These are phyloP conservation scores for Sclerotinia nivalis DNA, from an alignment of 2,329 filamentous ascomycete genomes.

Conservation along the genomic window DNA sequence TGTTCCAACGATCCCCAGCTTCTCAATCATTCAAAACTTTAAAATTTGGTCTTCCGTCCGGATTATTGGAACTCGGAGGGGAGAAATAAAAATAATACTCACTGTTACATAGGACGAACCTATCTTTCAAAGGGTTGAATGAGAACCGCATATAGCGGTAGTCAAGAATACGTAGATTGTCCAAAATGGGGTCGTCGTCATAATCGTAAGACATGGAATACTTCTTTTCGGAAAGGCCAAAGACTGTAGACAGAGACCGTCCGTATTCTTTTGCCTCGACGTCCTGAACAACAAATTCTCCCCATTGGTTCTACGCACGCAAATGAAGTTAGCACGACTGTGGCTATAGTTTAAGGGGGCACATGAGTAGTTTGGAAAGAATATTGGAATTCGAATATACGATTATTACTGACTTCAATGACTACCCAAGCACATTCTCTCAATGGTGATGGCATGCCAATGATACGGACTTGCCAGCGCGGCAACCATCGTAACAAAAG, in stretches of 20 bases:
- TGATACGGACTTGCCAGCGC: constrained; percentile 75
- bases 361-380: constrained; percentile 2
- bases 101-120: constrained; percentile 79
- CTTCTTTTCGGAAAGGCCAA: constrained; percentile 66
- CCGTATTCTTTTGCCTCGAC: constrained; percentile 59
- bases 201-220: constrained; percentile 61
- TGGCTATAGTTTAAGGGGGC: constrained; percentile 10
- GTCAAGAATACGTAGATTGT: constrained; percentile 74
- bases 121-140: constrained; percentile 86
- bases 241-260: constrained; percentile 60
- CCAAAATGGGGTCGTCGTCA: constrained; percentile 76
- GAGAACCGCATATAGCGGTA: constrained; percentile 95
- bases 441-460: constrained; percentile 69
- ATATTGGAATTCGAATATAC: constrained; percentile 13
- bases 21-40: neutral
- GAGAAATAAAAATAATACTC: constrained; percentile 2
- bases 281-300: constrained; percentile 78
- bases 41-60: neutral
- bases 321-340: constrained; percentile 39
- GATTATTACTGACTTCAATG: constrained; percentile 63
- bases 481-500: constrained; percentile 89
- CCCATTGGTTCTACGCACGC: constrained; percentile 80
- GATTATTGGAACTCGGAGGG: neutral
- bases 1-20: neutral
- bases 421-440: constrained; percentile 86